Base-by-base conservation (phyloP, 129 eudicot genomes). In the Erigeron canadensis region DNA sequence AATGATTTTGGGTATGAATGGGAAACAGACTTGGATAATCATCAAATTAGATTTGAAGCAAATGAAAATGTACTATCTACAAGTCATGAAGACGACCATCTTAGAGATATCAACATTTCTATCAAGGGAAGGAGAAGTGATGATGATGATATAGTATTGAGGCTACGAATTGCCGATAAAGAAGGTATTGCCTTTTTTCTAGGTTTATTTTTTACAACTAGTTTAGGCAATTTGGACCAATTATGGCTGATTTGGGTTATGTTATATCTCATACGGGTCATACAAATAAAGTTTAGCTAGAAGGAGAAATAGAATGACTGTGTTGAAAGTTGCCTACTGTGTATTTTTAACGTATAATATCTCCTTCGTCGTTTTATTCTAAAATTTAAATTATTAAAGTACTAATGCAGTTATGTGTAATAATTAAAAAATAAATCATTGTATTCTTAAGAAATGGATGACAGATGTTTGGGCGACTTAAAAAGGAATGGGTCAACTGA, bases 121-220 rank as follows among this genome's bases (percentile, higher is more conserved):
- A 85, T 92, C 68, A 85, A 89, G 60, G 98, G 98, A 58, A 84
- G 76, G 66, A 86, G 81, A 43, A 77, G 70, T n/a, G 95, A 85
- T 59, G 90, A 89, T 40, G 90, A 84, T 62, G 87, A 74, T 48
- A 85, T 92, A 45, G 79, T 89, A 63, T 75, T 92, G 64, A 83
- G 89, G 83, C 84, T 92, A 69, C 79, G 98, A 63, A 85, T 92
- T 65, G 82, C 86, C 10, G 96, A 89, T 74, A 83, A 84, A 83
- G 96, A 89, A 85, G 98, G 98, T 89, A 46, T 47, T 63, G 44
- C 48, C 70, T 53, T 54, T 60, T 73, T 17, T 22, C 5, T 8
- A 4, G 3, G 23, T 54, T 23, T 42, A 12, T 13, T 57, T 22
- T 71, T 4, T 8, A 21, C 5, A 15, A 57, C 41, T 8, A 12